phyloP scores from a whole-genome alignment of 441 rosid genomes.

The Theobroma grandiflorum region DNA sequence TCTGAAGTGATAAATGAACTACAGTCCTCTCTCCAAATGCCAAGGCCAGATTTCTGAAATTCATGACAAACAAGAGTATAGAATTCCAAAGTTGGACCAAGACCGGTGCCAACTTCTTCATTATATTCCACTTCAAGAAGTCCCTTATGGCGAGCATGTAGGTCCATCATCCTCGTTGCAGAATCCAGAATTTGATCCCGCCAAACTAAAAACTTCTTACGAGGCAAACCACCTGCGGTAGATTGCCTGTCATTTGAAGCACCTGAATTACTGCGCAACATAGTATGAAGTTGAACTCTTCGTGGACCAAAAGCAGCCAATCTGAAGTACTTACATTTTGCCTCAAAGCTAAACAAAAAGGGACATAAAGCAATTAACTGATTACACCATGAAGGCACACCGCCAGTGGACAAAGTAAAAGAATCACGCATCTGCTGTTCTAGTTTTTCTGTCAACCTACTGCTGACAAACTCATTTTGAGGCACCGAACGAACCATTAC shows the following conservation, averaged over 20 bases:
- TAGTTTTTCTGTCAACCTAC: slow-evolving; percentile 91
- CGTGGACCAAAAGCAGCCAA: slow-evolving; percentile 80
- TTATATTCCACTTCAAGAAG: slow-evolving; percentile 87
- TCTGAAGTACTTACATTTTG: slow-evolving; percentile 77
- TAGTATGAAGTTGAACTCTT: slow-evolving; percentile 48
- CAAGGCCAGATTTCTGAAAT: slow-evolving; percentile 81
- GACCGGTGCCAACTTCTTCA: slow-evolving; percentile 99
- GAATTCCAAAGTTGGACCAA: slow-evolving; percentile 98
- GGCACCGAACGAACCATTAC: slow-evolving; percentile 58
- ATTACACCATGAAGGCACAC: slow-evolving; percentile 91
- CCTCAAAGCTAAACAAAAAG: slow-evolving; percentile 92
- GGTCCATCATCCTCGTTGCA: slow-evolving; percentile 88
- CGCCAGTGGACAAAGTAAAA: slow-evolving; percentile 71
- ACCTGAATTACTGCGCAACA: slow-evolving; percentile 55
- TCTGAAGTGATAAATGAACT: slow-evolving; percentile 36
- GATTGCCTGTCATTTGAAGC: slow-evolving; percentile 60
- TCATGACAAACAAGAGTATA: slow-evolving; percentile 91
- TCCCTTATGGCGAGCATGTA: slow-evolving; percentile 61
- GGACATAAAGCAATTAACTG: slow-evolving; percentile 90
- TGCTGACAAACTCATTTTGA: slow-evolving; percentile 77
- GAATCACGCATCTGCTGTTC: slow-evolving; percentile 94
- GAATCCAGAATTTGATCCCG: slow-evolving; percentile 84
- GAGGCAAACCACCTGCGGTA: slow-evolving; percentile 53
- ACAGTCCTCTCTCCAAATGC: slow-evolving; percentile 92
- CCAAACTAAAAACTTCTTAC: slow-evolving; percentile 79